A percentile compares a stretch with the other conserved stretches of the same genome.
These are phyloP conservation scores for Aristolochia fimbriata DNA, from an alignment of 164 flowering plant genomes.

Conservation along the genomic window DNA sequence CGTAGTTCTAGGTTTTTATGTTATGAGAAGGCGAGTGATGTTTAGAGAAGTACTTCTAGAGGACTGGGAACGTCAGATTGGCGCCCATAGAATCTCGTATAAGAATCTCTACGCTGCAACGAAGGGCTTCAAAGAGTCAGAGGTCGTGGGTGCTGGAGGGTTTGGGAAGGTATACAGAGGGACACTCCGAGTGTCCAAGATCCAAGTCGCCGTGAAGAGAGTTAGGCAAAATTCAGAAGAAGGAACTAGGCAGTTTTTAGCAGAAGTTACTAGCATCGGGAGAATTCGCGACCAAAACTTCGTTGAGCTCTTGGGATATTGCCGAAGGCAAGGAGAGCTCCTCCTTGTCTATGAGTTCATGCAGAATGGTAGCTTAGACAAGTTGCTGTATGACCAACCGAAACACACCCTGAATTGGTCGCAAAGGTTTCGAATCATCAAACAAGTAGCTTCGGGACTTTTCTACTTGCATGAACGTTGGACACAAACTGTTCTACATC, in stretches of 20 bases:
- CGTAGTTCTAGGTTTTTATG: slow-evolving; percentile 12
- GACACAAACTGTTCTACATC: slow-evolving; percentile 56
- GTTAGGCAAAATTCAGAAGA: slow-evolving; percentile 50
- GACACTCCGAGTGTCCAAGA: slow-evolving; percentile 25
- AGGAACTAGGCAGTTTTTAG: slow-evolving; percentile 46
- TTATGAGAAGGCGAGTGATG: slow-evolving; percentile 20
- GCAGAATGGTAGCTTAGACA: slow-evolving; percentile 61
- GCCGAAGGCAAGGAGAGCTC: slow-evolving; percentile 9
- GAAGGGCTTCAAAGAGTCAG: slow-evolving; percentile 31
- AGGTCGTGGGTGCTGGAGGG: slow-evolving; percentile 49
- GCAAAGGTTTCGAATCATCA: slow-evolving; percentile 42
- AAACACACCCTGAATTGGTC: slow-evolving; percentile 31
- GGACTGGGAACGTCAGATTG: slow-evolving; percentile 46
- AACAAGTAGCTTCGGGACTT: slow-evolving; percentile 50
- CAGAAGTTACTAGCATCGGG: slow-evolving; percentile 53
- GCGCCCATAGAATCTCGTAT: slow-evolving; percentile 47
- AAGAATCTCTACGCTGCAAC: slow-evolving; percentile 46
- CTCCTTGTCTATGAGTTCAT: slow-evolving; percentile 60
- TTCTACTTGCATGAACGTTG: slow-evolving; percentile 56
- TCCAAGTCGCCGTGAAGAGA: slow-evolving; percentile 48
- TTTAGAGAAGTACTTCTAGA: slow-evolving; percentile 43
- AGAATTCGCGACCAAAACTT: slow-evolving; percentile 57
- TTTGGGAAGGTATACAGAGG: slow-evolving; percentile 58
- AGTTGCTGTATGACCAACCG: slow-evolving; percentile 34
- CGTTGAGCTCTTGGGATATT: slow-evolving; percentile 29